Conservation (phyloP, 2,329 filamentous ascomycete genomes). For the Grosmannia serpens region DNA sequence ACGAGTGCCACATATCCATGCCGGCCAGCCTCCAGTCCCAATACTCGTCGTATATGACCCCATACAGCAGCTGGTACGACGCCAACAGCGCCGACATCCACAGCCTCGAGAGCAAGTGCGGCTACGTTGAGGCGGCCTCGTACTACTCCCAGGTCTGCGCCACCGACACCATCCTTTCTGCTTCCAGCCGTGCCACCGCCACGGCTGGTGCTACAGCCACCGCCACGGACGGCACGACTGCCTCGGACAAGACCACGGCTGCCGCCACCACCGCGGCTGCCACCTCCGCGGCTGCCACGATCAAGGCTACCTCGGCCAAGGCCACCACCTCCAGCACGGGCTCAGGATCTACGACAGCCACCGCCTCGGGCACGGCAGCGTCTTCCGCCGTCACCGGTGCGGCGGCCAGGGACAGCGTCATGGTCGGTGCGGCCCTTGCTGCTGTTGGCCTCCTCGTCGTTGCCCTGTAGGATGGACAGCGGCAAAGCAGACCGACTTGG, state of each 20-base stretch:
- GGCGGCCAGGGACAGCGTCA: not conserved
- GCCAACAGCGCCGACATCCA: conserved; percentile 12
- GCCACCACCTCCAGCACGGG: not conserved
- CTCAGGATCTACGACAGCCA: not conserved
- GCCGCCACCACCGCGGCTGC: not conserved
- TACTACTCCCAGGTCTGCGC: conserved; percentile 5
- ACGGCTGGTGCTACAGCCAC: not conserved
- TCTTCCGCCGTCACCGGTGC: not conserved
- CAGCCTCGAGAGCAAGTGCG: conserved; percentile 15
- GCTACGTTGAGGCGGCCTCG: not conserved
- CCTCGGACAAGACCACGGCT: not conserved
- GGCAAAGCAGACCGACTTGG: too few species aligned
- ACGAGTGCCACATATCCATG: too few species aligned
- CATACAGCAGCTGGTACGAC: conserved; percentile 14
- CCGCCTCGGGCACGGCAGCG: not conserved
- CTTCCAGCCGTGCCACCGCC: conserved; percentile 3
- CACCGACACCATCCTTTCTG: too few species aligned
- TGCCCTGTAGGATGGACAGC: not conserved
- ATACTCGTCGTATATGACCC: conserved; percentile 13
- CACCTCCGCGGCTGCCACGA: not conserved
- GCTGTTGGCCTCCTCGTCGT: not conserved
- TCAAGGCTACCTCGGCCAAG: not conserved
- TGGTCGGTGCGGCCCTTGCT: not conserved
- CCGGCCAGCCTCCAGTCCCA: conserved; percentile 14
- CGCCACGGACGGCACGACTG: not conserved